Evolutionary conservation across 2,329 filamentous ascomycete genomes (phyloP).

Genomic region (Trichoderma pleuroti): DNA sequence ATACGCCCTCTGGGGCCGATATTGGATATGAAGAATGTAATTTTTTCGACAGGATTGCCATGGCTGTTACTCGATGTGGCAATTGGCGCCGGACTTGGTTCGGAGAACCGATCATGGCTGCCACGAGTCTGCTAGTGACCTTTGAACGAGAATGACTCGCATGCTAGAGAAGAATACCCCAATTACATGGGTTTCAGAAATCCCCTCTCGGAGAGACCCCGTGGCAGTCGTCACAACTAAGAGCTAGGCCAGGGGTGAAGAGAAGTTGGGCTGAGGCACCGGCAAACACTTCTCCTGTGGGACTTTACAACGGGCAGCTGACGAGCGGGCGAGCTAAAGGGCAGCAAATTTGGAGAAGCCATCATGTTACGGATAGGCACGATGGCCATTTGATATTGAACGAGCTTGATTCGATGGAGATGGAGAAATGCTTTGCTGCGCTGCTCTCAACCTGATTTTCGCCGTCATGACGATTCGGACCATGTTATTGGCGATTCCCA

Average conservation of each 20-base stretch:
- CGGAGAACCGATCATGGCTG: neutral
- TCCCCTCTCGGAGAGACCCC: neutral
- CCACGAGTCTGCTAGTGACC: neutral
- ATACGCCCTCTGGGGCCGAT: conserved; percentile 68
- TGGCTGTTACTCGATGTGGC: neutral
- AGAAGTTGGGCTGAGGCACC: neutral
- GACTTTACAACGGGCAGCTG: neutral
- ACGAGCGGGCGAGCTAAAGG: neutral
- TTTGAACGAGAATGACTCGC: neutral
- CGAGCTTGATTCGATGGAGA: neutral
- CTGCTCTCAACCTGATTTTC: neutral
- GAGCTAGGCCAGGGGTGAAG: neutral
- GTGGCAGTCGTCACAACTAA: neutral
- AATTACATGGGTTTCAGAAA: neutral
- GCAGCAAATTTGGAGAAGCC: neutral
- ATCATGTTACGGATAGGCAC: neutral
- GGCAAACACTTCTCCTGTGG: neutral
- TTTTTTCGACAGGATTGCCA: neutral
- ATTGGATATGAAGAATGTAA: conserved; percentile 58
- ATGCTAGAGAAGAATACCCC: neutral
- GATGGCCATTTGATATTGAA: neutral
- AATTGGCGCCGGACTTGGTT: neutral
- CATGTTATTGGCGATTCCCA: neutral
- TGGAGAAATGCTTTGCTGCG: neutral
- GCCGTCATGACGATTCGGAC: neutral